Evolutionary conservation across 1,139 yeast genomes (phyloP), one percentile per base, ranked within the genome.

Genomic region (Oligophagozyma castellii): DNA sequence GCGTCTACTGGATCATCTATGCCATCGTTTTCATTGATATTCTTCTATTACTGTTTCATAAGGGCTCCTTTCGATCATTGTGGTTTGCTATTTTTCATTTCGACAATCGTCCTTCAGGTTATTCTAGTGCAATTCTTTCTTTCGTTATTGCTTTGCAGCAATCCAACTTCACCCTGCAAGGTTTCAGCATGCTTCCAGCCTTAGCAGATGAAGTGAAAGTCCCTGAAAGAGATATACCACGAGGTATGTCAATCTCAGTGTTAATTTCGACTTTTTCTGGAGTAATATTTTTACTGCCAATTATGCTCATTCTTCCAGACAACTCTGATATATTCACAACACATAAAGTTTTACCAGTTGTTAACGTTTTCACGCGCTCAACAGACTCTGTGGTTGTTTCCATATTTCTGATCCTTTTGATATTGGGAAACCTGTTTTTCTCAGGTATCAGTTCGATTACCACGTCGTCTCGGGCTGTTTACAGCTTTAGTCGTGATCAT

Each of bases 401-500:
- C 1, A 67, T 79, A 35, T 64, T 78, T 26, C 62, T 79, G 37
- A 79, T 73, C 2, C 52, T 78, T 14, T 59, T 79, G 44, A 65
- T 79, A 35, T 58, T 76, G 23, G 84, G 86, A 0, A 77, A 89
- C 14, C 69, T 79, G 24, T 44, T 77, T 13, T 77, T 79, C 49
- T 89, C 84, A 24, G 75, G 84, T 4, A 73, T 78, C 34, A 92
- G 93, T 21, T 64, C 89, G 15, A 62, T 80, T 19, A 79, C 93
- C 0, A 80, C 94, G 0, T 86, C 92, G 1, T 79, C 93, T 5
- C 70, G 95, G 59, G 73, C 81, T 20, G 78, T 86, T 1, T 83
- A 73, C 58, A 83, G 93, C 10, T 74, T 83, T 55, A 81, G 93
- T 30, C 70, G 95, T 54, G 95, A 83, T 51, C 84, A 79, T 26